Conservation (phyloP, 306 rosid species). For the Vigna reflexopilosa region DNA sequence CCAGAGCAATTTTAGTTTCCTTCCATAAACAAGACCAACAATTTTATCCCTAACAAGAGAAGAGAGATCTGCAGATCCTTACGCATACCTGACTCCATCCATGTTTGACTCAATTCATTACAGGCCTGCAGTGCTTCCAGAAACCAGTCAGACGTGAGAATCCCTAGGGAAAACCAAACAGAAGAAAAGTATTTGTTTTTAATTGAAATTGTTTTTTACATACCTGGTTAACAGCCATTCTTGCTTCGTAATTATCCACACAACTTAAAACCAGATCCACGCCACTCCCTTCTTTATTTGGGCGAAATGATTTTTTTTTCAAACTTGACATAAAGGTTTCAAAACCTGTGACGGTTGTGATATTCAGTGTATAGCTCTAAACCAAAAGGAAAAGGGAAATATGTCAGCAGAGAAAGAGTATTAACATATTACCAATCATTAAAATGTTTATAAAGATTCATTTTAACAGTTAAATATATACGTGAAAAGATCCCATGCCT, state of each 20-base stretch:
- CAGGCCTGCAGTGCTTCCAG: constrained; percentile 73
- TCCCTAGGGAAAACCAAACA: constrained; percentile 4
- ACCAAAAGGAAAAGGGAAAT: constrained; percentile 43
- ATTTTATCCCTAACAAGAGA: constrained; percentile 14
- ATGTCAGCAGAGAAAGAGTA: constrained; percentile 42
- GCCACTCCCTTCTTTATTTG: constrained; percentile 77
- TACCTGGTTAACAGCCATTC: constrained; percentile 99
- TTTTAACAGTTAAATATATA: neutral
- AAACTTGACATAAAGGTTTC: constrained; percentile 82
- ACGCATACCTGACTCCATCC: constrained; percentile 93
- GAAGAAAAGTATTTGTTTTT: neutral
- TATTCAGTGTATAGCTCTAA: constrained; percentile 92
- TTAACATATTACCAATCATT: neutral
- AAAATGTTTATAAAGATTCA: constrained; percentile 5
- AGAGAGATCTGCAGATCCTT: neutral
- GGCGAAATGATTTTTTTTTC: constrained; percentile 76
- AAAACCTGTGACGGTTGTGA: constrained; percentile 91
- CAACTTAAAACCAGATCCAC: constrained; percentile 96
- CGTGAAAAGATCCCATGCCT: constrained; percentile 26
- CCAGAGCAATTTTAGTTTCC: constrained; percentile 33
- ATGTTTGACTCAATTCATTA: constrained; percentile 93
- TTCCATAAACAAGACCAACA: neutral
- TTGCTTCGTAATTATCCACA: constrained; percentile 98
- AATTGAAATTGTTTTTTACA: constrained; percentile 9
- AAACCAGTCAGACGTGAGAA: constrained; percentile 33